These are phyloP conservation scores for Nyssa sinensis DNA, from an alignment of 148 eudicot species.

Conservation along the genomic window DNA sequence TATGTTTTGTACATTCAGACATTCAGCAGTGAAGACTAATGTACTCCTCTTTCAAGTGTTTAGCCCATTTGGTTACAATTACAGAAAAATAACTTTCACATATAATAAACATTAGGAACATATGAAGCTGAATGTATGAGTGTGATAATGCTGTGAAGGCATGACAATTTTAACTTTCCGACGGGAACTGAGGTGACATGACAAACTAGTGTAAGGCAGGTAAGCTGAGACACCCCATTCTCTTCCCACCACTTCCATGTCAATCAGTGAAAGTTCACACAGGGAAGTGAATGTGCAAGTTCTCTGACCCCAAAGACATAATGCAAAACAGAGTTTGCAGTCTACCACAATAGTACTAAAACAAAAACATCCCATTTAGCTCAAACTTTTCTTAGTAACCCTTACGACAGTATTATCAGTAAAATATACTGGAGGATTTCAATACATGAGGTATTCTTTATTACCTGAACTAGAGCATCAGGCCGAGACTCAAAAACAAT, in stretches of 20 bases:
- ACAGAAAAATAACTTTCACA: not conserved
- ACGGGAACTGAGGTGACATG: not conserved
- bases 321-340: not conserved
- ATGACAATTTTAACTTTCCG: not conserved
- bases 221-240: not conserved
- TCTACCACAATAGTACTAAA: too few relatives aligned
- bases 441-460: not conserved
- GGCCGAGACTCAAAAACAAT: conserved; percentile 93
- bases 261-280: not conserved
- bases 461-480: conserved; percentile 89
- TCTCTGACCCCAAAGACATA: not conserved
- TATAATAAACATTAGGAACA: not conserved
- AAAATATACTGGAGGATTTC: not conserved
- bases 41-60: not conserved
- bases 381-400: not conserved
- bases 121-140: not conserved
- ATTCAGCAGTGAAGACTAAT: not conserved
- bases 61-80: not conserved
- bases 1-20: not conserved
- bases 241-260: not conserved
- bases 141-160: not conserved
- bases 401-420: not conserved
- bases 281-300: not conserved
- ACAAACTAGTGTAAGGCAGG: not conserved
- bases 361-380: too few relatives aligned